phyloP scores from a whole-genome alignment of 352 stramenopile genomes.

The Albugo laibachii region DNA sequence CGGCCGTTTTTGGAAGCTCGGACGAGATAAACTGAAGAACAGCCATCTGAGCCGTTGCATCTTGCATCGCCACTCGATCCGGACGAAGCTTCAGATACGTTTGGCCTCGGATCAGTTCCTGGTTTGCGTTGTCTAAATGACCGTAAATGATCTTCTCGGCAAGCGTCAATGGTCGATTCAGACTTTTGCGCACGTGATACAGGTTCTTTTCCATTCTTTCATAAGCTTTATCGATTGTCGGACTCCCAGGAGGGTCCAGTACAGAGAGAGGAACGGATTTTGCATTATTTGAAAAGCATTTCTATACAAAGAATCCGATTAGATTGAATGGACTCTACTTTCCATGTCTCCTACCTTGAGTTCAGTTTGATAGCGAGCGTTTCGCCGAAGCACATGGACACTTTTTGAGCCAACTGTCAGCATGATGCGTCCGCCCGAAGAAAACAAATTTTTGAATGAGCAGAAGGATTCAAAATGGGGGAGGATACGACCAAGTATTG shows the following conservation, averaged over 20 bases:
- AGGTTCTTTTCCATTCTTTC: slow-evolving; percentile 85
- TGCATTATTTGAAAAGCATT: slow-evolving; percentile 7
- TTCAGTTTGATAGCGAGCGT: too few species aligned
- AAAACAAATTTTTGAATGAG: too few species aligned
- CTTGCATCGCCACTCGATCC: slow-evolving; percentile 88
- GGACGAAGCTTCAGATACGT: slow-evolving; percentile 87
- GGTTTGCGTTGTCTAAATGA: slow-evolving; percentile 79
- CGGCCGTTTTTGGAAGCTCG: slow-evolving; percentile 81
- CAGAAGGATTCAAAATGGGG: too few species aligned
- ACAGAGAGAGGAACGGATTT: slow-evolving; percentile 68
- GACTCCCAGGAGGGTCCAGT: slow-evolving; percentile 78
- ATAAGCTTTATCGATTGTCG: slow-evolving; percentile 86
- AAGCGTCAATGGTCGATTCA: slow-evolving; percentile 77
- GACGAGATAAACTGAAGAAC: slow-evolving; percentile 92
- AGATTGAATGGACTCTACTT: too few species aligned
- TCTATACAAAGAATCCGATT: too few species aligned
- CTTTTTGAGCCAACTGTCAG: too few species aligned
- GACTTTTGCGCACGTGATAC: slow-evolving; percentile 75
- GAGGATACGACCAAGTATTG: too few species aligned
- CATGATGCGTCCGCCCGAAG: too few species aligned
- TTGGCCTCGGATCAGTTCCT: slow-evolving; percentile 66
- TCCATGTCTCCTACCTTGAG: too few species aligned
- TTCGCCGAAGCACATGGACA: too few species aligned
- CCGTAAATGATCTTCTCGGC: slow-evolving; percentile 91
- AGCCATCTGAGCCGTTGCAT: slow-evolving; percentile 87